Evolutionary conservation across 345 rosid species (phyloP), one percentile per base, ranked within the genome.

Genomic region (Rhizophora apiculata): DNA sequence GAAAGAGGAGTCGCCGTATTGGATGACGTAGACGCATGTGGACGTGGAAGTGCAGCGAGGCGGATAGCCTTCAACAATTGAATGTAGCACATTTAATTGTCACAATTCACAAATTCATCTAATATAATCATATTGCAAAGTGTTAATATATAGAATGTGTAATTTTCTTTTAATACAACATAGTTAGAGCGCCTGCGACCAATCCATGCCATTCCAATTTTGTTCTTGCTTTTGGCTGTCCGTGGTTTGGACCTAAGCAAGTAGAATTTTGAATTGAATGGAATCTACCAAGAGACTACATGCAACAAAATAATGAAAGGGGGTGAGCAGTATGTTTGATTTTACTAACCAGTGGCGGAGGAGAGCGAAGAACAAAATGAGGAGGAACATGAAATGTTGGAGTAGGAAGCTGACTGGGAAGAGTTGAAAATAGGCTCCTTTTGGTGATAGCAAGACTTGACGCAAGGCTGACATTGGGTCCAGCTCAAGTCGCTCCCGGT

Each of bases 1-100:
- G 82, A 62, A 91, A 0, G 98, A 94, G 4, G 77, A 72, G 72
- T 94, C 96, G 15, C 95, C 96, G 73, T 94, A 94, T 54, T 87
- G 88, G 49, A 91, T 87, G 27, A 84, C 92, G 68, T 94, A 94
- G 51, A 91, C 68, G 72, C 98, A 94, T 0, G 84, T 76, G 2
- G 96, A 78, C 11, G 10, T 1, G 10, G 82, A 74, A 3, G 84
- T 51, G 68, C 98, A 94, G 3, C 72, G 19, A 0, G 85, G 85
- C 0, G 69, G 0, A 30, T 74, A 80, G n/a, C 96, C 98, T 31
- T 31, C 32, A 31, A 31, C 32, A 31, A 31, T 30, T 85, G 77
- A 69, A 60, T n/a, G 11, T 5, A 53, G 9, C 26, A 7, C 18
- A 51, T 22, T 30, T 30, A 20, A 19, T 6, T 53, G 57, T 19